These are phyloP conservation scores for Ophiostoma triangulosporum DNA, from an alignment of 2,329 filamentous ascomycete genomes.

Conservation along the genomic window DNA sequence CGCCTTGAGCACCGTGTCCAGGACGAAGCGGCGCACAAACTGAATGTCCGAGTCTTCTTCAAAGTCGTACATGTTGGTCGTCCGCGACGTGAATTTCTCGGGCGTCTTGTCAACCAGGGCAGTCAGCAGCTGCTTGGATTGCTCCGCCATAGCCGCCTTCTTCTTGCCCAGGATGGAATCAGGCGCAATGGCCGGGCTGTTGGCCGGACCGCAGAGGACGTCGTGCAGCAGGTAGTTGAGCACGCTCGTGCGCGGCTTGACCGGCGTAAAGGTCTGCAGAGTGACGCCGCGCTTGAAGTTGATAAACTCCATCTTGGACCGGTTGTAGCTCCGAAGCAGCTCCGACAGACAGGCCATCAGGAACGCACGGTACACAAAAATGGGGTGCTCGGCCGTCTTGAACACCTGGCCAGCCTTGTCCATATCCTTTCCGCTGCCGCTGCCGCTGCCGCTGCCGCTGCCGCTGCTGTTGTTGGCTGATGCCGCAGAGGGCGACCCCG, in stretches of 20 bases:
- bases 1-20: constrained; percentile 82
- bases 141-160: constrained; percentile 67
- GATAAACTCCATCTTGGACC: constrained; percentile 96
- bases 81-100: constrained; percentile 52
- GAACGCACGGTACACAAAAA: constrained; percentile 94
- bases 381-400: constrained; percentile 85
- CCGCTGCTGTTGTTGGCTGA: not conserved
- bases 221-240: constrained; percentile 87
- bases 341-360: constrained; percentile 85
- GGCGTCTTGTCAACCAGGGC: constrained; percentile 79
- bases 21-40: constrained; percentile 86
- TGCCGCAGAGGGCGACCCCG: not conserved
- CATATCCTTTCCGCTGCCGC: constrained; percentile 7
- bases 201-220: constrained; percentile 48
- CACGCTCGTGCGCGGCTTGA: constrained; percentile 84
- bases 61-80: constrained; percentile 44
- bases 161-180: constrained; percentile 74
- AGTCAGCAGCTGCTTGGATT: constrained; percentile 76
- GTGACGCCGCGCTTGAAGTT: constrained; percentile 93
- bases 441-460: not conserved
- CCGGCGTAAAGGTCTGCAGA: constrained; percentile 70
- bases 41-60: constrained; percentile 74
- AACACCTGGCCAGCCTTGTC: constrained; percentile 59
- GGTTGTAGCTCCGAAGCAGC: constrained; percentile 79
- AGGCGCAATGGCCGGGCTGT: constrained; percentile 21